Conservation (phyloP, 2,329 filamentous ascomycete species). For the Pseudovirgaria hyperparasitica region DNA sequence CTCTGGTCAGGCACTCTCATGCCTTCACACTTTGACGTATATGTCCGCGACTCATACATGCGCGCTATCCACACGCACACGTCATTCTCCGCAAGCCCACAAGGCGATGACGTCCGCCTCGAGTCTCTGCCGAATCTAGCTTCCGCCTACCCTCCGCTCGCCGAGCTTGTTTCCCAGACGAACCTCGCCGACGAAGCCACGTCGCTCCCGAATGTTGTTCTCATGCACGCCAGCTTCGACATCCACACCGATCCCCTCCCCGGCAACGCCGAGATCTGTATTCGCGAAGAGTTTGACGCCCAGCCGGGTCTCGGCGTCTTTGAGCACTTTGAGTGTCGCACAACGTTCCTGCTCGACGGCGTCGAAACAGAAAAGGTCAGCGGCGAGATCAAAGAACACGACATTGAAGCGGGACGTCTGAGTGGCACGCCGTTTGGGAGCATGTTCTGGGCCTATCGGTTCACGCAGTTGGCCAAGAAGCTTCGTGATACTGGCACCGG, state of each 20-base stretch:
- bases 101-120: constrained; percentile 18
- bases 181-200: constrained; percentile 13
- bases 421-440: constrained; percentile 27
- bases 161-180: constrained; percentile 19
- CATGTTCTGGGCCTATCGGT: constrained; percentile 29
- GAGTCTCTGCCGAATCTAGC: too few species aligned
- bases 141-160: constrained; percentile 19
- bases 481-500: constrained; percentile 7
- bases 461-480: constrained; percentile 15
- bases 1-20: neutral
- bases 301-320: constrained; percentile 18
- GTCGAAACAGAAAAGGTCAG: constrained; percentile 8
- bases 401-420: constrained; percentile 13
- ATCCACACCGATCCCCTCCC: constrained; percentile 26
- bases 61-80: constrained; percentile 27
- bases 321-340: constrained; percentile 18
- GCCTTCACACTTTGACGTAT: constrained; percentile 1
- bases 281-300: constrained; percentile 20
- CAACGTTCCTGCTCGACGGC: constrained; percentile 18
- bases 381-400: constrained; percentile 15
- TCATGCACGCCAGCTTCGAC: constrained; percentile 29
- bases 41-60: constrained; percentile 1
- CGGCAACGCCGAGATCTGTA: constrained; percentile 17
- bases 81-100: constrained; percentile 15
- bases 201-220: constrained; percentile 21